Conservation (phyloP, 257 asterid genomes). For the Jaltomata sinuosa region DNA sequence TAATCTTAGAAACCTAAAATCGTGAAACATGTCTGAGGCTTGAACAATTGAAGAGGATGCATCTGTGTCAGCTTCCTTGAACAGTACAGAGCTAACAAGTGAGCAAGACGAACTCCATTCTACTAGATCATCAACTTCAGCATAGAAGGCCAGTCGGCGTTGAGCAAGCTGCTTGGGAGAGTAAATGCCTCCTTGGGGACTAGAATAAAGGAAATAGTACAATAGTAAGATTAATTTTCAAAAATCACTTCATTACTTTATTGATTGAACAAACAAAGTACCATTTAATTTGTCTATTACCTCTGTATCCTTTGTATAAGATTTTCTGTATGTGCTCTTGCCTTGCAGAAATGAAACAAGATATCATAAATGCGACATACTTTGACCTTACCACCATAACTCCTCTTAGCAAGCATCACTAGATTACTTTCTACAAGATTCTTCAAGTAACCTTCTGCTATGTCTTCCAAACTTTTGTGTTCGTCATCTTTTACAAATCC, state of each 20-base stretch:
- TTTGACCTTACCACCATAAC: not conserved
- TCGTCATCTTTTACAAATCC: not conserved
- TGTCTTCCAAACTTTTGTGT: not conserved
- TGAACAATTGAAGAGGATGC: not conserved
- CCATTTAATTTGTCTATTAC: not conserved
- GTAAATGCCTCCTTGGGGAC: not conserved
- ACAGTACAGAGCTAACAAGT: not conserved
- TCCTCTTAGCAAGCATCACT: not conserved
- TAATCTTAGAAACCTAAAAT: constrained; percentile 2
- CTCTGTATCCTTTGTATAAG: not conserved
- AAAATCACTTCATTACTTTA: not conserved
- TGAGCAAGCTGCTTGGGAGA: not conserved
- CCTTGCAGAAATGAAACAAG: not conserved
- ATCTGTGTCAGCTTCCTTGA: not conserved
- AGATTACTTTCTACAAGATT: not conserved
- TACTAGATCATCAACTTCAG: not conserved
- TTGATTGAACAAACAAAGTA: not conserved
- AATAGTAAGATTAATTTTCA: not conserved
- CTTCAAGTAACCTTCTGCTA: not conserved
- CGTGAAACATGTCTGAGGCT: not conserved
- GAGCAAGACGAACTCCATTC: not conserved
- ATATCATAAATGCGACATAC: not conserved
- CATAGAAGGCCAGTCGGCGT: not conserved
- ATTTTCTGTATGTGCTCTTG: not conserved
- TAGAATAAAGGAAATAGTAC: not conserved